These are phyloP conservation scores for Cenchrus fungigraminus DNA, from an alignment of 176 grass and related monocot species.

Conservation along the genomic window DNA sequence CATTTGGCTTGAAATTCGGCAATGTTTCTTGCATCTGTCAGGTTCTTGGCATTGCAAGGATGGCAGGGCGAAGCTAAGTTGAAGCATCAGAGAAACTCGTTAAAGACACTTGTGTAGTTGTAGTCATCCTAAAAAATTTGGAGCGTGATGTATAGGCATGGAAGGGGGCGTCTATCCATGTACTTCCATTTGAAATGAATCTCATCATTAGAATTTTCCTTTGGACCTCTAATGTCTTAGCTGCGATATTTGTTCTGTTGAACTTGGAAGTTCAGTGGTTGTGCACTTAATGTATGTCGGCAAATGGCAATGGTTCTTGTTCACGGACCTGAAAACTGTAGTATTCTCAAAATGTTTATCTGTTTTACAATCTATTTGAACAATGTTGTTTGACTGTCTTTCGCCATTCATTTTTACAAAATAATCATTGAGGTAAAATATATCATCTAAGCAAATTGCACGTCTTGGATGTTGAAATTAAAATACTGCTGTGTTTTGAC, in stretches of 20 bases:
- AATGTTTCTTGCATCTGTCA: slow-evolving; percentile 10
- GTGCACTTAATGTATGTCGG: neutral
- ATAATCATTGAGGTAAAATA: neutral
- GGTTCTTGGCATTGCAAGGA: neutral
- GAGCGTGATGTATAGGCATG: neutral
- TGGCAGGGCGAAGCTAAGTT: neutral
- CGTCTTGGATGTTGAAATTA: neutral
- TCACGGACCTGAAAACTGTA: neutral
- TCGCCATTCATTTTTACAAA: neutral
- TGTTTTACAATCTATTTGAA: neutral
- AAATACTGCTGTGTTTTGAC: neutral
- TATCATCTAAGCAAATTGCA: neutral
- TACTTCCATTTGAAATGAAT: neutral
- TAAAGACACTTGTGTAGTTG: neutral
- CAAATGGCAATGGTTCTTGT: neutral
- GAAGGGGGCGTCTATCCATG: neutral
- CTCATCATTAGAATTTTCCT: neutral
- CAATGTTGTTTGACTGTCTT: neutral
- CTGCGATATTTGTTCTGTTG: neutral
- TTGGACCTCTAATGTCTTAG: neutral
- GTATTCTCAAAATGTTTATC: neutral
- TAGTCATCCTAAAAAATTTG: neutral
- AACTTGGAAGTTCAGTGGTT: neutral
- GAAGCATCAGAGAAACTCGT: neutral
- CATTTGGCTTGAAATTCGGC: neutral